Evolutionary conservation across 2,329 filamentous ascomycete species (phyloP).

Genomic region (Cladorrhinum sp.): DNA sequence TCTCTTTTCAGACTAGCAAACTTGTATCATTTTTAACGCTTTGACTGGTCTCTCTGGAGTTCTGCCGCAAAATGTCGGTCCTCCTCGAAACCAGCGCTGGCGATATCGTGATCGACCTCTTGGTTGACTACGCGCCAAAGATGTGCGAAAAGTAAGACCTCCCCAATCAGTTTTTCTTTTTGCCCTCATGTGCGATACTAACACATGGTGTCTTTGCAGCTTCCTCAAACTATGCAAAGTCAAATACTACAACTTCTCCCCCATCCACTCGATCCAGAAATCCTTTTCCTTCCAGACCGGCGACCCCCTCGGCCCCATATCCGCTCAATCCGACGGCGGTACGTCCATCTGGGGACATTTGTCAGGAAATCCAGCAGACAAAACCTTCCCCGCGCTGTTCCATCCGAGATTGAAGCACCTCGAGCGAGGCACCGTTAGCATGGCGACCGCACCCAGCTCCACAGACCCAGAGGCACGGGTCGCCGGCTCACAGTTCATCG

Average conservation of each 20-base stretch:
- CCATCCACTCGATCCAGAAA: conserved; percentile 87
- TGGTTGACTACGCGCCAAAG: conserved; percentile 84
- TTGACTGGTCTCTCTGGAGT: not conserved
- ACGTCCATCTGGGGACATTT: conserved; percentile 88
- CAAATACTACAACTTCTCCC: conserved; percentile 99
- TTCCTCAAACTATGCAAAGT: conserved; percentile 98
- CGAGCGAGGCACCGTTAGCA: conserved; percentile 90
- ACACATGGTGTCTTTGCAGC: conserved; percentile 58
- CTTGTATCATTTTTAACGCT: too few relatives aligned
- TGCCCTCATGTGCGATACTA: conserved; percentile 42
- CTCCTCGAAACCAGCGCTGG: conserved; percentile 88
- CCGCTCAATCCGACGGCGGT: conserved; percentile 83
- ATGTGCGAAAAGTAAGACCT: conserved; percentile 89
- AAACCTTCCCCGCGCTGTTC: conserved; percentile 80
- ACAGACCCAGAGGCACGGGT: conserved; percentile 77
- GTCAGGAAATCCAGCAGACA: conserved; percentile 62
- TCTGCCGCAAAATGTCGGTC: conserved; percentile 71
- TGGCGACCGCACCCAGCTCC: conserved; percentile 82
- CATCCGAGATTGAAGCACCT: conserved; percentile 83
- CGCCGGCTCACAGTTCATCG: conserved; percentile 88
- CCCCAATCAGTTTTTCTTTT: conserved; percentile 15
- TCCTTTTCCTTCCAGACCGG: conserved; percentile 96
- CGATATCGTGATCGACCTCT: conserved; percentile 90
- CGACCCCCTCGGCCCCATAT: conserved; percentile 85
- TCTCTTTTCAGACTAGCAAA: too few relatives aligned